phyloP scores from a whole-genome alignment of 2,329 filamentous ascomycete genomes.

The Alternaria sp. region DNA sequence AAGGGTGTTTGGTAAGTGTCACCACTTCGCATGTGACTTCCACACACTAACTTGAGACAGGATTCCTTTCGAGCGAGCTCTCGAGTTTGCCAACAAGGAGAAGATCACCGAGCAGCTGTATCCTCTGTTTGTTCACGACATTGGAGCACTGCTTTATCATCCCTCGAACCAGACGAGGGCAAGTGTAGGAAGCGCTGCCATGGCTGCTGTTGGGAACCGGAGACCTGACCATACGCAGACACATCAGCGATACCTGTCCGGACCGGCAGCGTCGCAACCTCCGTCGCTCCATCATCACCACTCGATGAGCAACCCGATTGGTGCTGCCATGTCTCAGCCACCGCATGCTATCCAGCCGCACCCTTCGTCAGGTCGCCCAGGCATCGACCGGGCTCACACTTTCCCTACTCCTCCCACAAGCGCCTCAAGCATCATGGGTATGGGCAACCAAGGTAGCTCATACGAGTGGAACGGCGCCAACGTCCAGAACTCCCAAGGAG shows the following conservation, averaged over 20 bases:
- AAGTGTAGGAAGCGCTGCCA: constrained; percentile 71
- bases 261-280: constrained; percentile 63
- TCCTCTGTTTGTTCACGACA: constrained; percentile 96
- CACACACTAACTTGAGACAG: constrained; percentile 55
- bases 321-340: constrained; percentile 69
- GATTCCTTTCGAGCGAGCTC: constrained; percentile 97
- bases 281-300: constrained; percentile 76
- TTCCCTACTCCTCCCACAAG: constrained; percentile 94
- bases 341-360: constrained; percentile 68
- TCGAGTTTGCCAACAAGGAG: constrained; percentile 99
- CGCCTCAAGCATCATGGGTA: constrained; percentile 82
- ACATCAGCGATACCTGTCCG: constrained; percentile 63
- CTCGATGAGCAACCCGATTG: constrained; percentile 67
- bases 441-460: constrained; percentile 73
- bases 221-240: constrained; percentile 50
- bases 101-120: constrained; percentile 97
- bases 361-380: constrained; percentile 67
- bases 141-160: constrained; percentile 90
- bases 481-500: constrained; percentile 58
- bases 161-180: constrained; percentile 84
- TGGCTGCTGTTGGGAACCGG: constrained; percentile 76
- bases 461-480: constrained; percentile 75
- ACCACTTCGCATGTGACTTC: not conserved
- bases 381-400: constrained; percentile 79
- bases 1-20: constrained; percentile 67